Base-by-base conservation (phyloP, 2,329 filamentous ascomycete genomes). In the Ophiostoma novo-ulmi region DNA sequence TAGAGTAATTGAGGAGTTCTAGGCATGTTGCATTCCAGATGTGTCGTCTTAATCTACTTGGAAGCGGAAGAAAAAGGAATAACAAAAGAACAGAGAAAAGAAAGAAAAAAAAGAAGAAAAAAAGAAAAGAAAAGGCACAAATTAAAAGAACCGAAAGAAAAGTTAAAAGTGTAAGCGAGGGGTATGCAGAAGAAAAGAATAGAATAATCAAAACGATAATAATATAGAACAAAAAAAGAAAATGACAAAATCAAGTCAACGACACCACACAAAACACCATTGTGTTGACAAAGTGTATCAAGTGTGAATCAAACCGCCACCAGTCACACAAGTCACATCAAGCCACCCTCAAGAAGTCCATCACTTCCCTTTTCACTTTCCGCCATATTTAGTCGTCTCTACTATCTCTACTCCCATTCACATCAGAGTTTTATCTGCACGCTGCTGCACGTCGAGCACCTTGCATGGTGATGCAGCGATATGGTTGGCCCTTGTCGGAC, bases 381-480 rank as follows among this genome's bases (percentile, higher is more conserved):
- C 38, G 31, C 31, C 31, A 31, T 31, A 31, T 31, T 17, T 44
- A 13, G 39, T 44, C 39, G 10, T 44, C 48, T 44, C 48, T 55
- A 8, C 48, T 22, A 55, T 58, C 52, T n/a, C n/a, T 11, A n/a
- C n/a, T 31, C 22, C 13, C 14, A 48, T 58, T 22, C 17, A 26
- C n/a, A 35, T 36, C 58, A 58, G 22, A 58, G 52, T 63, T 63
- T 63, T 63, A 63, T 22, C 58, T 63, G 58, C 58, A 63, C 26
- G 26, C 26, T 63, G 26, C 58, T 63, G 58, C 58, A 63, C 58
- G 58, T 63, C 58, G 58, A 63, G 58, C 58, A 63, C 58, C 58
- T 11, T 63, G 58, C 58, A 63, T 63, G 26, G 22, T 14, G n/a
- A 63, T 63, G n/a, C 11, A 13, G 58, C 58, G 26, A 63, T 17